Evolutionary conservation across 306 rosid genomes (phyloP), one percentile per base, ranked within the genome.

Genomic region (Sesbania bispinosa): DNA sequence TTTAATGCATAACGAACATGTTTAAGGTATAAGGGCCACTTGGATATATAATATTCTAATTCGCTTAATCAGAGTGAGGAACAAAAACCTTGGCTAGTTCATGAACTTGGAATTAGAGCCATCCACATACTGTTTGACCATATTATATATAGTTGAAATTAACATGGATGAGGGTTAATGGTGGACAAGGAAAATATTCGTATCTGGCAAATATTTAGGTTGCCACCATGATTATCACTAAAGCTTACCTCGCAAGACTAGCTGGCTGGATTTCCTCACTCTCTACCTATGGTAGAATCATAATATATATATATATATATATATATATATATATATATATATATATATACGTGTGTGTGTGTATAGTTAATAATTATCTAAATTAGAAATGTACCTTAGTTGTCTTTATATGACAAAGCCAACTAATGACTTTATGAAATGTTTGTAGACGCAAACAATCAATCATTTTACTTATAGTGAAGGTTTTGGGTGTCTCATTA

Each of bases 91-190:
- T 69, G 78, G 53, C 58, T 73, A 72, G 88, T 84, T 84, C 88
- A 84, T 80, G 88, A 84, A 84, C 85, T 64, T 69, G 75, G 52
- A 77, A 54, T 54, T 50, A 76, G 74, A 74, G 70, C 78, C 74
- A 78, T 82, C 75, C 71, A 73, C 80, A n/a, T n/a, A 55, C 30
- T 65, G 81, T 75, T 79, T 83, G 86, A 79, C 84, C 69, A 42
- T 2, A 70, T 68, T 32, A 26, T 39, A 39, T 62, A 55, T 58
- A 35, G 67, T 63, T 48, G 42, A 52, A 67, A 48, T 33, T 23
- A 35, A 18, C 5, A 45, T 24, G 15, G 10, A 26, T 45, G 65
- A 10, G 3, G n/a, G 8, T 62, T 66, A 71, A 52, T 45, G 80
- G 82, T 71, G 38, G 79, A 76, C 84, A 73, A 41, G 30, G 71